Conservation (phyloP, 164 flowering plant genomes). For the Chloranthus sessilifolius region DNA sequence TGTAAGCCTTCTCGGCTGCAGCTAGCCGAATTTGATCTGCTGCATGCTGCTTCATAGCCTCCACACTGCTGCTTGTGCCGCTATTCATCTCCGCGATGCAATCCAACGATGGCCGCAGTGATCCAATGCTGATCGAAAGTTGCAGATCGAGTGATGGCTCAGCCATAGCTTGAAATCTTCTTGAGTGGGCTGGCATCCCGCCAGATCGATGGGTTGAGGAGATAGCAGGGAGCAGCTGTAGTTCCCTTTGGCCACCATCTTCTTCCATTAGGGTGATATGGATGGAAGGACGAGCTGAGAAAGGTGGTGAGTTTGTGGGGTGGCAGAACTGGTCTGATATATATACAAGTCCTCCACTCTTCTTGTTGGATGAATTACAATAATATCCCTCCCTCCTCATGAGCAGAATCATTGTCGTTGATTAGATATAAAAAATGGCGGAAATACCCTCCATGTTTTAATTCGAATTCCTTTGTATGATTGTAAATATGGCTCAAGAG, state of each 20-base stretch:
- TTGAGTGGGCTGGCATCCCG: conserved; percentile 19
- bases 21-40: conserved; percentile 86
- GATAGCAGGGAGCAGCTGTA: conserved; percentile 55
- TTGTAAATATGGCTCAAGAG: too few species aligned
- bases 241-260: conserved; percentile 40
- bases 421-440: too few species aligned
- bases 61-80: too few species aligned
- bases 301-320: conserved; percentile 13
- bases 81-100: conserved; percentile 14
- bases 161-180: conserved; percentile 6
- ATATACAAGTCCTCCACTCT: conserved; percentile 12
- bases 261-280: conserved; percentile 39
- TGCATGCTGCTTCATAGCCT: conserved; percentile 74
- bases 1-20: conserved; percentile 82
- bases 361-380: too few species aligned
- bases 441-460: too few species aligned
- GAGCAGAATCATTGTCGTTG: too few species aligned
- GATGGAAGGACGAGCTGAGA: not conserved
- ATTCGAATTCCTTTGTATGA: too few species aligned
- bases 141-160: conserved; percentile 54
- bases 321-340: conserved; percentile 27
- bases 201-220: conserved; percentile 19
- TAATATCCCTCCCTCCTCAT: too few species aligned
- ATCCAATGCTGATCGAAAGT: conserved; percentile 60
- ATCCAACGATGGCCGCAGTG: conserved; percentile 18